Base-by-base conservation (phyloP, 805 yeast species). In the Yarrowia porcina region DNA sequence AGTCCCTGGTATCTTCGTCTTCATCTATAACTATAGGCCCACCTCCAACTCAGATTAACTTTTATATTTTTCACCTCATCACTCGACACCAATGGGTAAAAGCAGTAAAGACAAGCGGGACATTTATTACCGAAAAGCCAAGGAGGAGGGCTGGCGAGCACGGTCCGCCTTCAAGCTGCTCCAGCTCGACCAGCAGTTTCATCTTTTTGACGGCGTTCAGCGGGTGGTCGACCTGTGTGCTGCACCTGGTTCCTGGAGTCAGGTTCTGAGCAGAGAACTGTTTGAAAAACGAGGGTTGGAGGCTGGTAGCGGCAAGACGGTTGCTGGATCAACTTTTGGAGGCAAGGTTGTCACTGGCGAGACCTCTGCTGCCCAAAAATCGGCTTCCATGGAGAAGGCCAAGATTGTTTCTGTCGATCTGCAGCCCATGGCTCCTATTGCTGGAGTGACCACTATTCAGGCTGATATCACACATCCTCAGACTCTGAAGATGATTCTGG, bases 221-320 rank as follows among this genome's bases (percentile, higher is more conserved):
- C 78, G 97, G 68, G 98, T 94, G 4, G 99, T 94, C 5, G 99
- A 94, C 75, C 79, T 94, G 30, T 94, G 99, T 80, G 99, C 99
- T 36, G 99, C 98, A 4, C 97, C 97, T 0, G 97, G 97, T 0
- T 91, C 97, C 3, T 94, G 99, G 99, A 89, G 96, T 1, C 99
- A 94, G 73, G 99, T 94, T 0, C 80, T 94, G 13, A 86, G 94
- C 32, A 76, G 89, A 67, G 86, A 86, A 69, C 67, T 57, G 67
- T 56, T 56, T 32, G 39, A 28, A 7, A 56, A 56, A 20, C 59
- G 59, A 8, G 44, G 44, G 8, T 9, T 52, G 7, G 59, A 52
- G 25, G 44, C 59, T 17, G 57, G 41, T 1, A 49, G 57, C 21
- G 57, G 57, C 3, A 49, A 49, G 23, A 49, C 57, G 1, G 41